A percentile compares a stretch with the other conserved stretches of the same genome.
These are phyloP conservation scores for Torulaspora globosa DNA, from an alignment of 1,139 yeast genomes.

Conservation along the genomic window DNA sequence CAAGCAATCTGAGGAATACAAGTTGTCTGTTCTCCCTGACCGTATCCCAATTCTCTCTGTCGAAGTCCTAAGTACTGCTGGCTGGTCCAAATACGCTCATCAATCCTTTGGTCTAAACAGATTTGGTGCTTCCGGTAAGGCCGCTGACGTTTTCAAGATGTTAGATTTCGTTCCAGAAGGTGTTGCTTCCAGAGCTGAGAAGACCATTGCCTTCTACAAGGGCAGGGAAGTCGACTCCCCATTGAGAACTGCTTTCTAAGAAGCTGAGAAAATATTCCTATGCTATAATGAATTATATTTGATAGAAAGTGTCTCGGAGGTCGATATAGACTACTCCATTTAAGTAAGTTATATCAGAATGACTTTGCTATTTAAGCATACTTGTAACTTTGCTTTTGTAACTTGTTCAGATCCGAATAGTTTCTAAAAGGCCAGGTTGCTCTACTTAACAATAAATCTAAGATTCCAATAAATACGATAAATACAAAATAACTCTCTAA, in stretches of 20 bases:
- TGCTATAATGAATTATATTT: slow-evolving; percentile 2
- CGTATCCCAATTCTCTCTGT: slow-evolving; percentile 90
- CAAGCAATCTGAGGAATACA: slow-evolving; percentile 73
- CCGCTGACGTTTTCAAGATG: slow-evolving; percentile 71
- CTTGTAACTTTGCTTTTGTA: not conserved
- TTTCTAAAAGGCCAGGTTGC: not conserved
- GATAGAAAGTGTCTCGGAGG: slow-evolving; percentile 6
- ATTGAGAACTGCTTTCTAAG: slow-evolving; percentile 68
- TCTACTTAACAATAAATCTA: slow-evolving; percentile 2
- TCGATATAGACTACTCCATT: slow-evolving; percentile 1
- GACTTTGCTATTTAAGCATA: not conserved
- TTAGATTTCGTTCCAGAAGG: slow-evolving; percentile 95
- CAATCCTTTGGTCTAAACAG: slow-evolving; percentile 94
- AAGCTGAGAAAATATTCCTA: slow-evolving; percentile 6
- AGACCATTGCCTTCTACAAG: slow-evolving; percentile 80
- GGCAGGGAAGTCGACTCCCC: slow-evolving; percentile 72
- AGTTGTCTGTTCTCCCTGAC: slow-evolving; percentile 85
- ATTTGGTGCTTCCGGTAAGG: slow-evolving; percentile 98
- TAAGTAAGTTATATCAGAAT: not conserved
- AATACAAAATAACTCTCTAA: not conserved
- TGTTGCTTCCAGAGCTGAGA: slow-evolving; percentile 77
- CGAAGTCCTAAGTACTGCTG: slow-evolving; percentile 88
- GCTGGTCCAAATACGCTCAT: slow-evolving; percentile 96
- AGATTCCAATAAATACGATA: not conserved
- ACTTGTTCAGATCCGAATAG: not conserved